Evolutionary conservation across 139 green algal species (phyloP).

Genomic region (Chlorella ohadii): DNA sequence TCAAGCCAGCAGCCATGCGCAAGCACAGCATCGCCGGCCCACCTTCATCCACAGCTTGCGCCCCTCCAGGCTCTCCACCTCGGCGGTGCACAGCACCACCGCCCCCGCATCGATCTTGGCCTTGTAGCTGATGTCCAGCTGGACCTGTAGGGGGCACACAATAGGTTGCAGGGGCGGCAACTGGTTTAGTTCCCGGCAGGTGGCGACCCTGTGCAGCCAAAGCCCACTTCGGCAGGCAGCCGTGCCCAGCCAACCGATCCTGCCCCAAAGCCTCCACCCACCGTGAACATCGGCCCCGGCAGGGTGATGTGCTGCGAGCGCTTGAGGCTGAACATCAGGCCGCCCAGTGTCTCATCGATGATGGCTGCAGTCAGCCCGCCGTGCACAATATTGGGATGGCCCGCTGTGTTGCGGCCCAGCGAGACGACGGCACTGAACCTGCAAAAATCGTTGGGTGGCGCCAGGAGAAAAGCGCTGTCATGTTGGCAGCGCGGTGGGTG

Average conservation of each 20-base stretch:
- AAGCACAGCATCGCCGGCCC: constrained; percentile 25
- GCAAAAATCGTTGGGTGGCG: too few relatives aligned
- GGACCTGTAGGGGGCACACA: background rate
- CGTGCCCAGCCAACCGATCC: too few relatives aligned
- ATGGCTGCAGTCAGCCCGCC: constrained; percentile 80
- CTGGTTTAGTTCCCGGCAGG: too few relatives aligned
- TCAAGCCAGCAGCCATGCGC: too few relatives aligned
- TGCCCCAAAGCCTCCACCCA: too few relatives aligned
- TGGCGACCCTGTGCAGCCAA: too few relatives aligned
- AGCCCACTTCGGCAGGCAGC: too few relatives aligned
- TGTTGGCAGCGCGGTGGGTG: too few relatives aligned
- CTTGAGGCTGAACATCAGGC: constrained; percentile 54
- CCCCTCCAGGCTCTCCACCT: constrained; percentile 75
- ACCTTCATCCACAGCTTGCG: constrained; percentile 83
- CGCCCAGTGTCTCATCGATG: constrained; percentile 81
- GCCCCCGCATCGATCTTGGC: constrained; percentile 52
- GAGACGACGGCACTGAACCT: too few relatives aligned
- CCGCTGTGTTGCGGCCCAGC: constrained; percentile 11
- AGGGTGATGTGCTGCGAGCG: constrained; percentile 15
- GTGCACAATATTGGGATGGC: constrained; percentile 68
- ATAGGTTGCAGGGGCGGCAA: too few relatives aligned
- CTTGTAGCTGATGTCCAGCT: constrained; percentile 64
- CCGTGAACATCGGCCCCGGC: too few relatives aligned
- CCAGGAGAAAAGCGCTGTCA: too few relatives aligned
- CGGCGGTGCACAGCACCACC: constrained; percentile 67